Percentiles rank a stretch among this genome's conserved stretches.
phyloP scores from a whole-genome alignment of 129 eudicot genomes.

The Tanacetum coccineum region DNA sequence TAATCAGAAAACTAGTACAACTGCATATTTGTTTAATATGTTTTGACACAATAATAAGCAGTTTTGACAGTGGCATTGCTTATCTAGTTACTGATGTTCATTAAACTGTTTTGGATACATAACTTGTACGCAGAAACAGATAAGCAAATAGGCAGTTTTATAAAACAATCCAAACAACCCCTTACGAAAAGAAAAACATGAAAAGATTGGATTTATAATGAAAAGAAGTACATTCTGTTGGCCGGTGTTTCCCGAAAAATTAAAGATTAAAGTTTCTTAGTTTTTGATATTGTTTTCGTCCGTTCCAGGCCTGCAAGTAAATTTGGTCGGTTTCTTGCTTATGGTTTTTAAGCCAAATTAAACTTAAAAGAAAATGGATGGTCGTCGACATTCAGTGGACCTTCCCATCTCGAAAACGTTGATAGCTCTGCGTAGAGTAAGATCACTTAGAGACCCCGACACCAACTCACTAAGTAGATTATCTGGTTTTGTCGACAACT shows the following conservation, averaged over 20 bases:
- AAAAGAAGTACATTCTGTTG: background rate
- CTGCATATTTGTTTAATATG: no score
- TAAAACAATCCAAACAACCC: no score
- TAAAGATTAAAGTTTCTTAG: slow-evolving; percentile 22
- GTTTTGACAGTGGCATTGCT: no score
- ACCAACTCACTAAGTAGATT: slow-evolving; percentile 76
- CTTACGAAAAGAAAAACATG: no score
- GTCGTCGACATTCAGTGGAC: slow-evolving; percentile 89
- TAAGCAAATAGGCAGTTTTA: no score
- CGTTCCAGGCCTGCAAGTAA: slow-evolving; percentile 14
- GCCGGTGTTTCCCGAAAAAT: slow-evolving; percentile 12
- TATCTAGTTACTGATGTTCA: no score
- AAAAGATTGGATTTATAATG: background rate
- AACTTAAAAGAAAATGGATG: slow-evolving; percentile 55
- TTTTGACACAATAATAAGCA: no score
- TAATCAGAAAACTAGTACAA: no score
- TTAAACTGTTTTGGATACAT: no score
- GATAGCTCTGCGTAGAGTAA: slow-evolving; percentile 90
- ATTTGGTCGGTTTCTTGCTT: slow-evolving; percentile 10
- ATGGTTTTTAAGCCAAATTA: slow-evolving; percentile 7
- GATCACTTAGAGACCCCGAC: slow-evolving; percentile 93
- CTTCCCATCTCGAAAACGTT: slow-evolving; percentile 76
- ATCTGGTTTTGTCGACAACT: slow-evolving; percentile 53
- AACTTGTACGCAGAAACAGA: no score
- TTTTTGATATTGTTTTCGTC: background rate